Conservation (phyloP, 2,329 filamentous ascomycete species). For the Lachnellula hyalina region DNA sequence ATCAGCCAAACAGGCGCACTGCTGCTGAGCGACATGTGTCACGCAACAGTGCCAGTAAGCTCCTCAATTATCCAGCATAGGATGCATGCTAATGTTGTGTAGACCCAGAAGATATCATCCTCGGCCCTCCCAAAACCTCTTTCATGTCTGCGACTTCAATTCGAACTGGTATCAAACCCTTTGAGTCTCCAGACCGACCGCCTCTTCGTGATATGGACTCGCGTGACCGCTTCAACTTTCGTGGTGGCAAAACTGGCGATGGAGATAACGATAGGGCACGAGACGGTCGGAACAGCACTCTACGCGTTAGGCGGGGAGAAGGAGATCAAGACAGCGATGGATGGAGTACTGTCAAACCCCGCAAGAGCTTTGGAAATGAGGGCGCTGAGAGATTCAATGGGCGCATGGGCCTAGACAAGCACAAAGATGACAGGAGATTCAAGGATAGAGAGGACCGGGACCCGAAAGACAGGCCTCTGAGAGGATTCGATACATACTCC, state of each 20-base stretch:
- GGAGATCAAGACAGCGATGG: conserved; percentile 61
- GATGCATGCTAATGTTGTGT: conserved; percentile 18
- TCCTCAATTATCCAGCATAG: conserved; percentile 17
- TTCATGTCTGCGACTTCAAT: conserved; percentile 71
- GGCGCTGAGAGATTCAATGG: conserved; percentile 67
- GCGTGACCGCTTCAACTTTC: conserved; percentile 57
- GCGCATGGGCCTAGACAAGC: conserved; percentile 52
- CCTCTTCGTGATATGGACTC: conserved; percentile 47
- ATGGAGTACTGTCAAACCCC: conserved; percentile 69
- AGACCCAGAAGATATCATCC: conserved; percentile 76
- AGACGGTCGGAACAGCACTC: conserved; percentile 41
- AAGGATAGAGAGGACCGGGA: conserved; percentile 54
- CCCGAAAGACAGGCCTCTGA: conserved; percentile 41
- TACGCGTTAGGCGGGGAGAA: conserved; percentile 48
- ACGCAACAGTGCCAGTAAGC: conserved; percentile 53
- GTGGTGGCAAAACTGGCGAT: conserved; percentile 44
- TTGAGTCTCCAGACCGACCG: conserved; percentile 40
- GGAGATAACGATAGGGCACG: conserved; percentile 47
- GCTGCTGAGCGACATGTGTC: conserved; percentile 49
- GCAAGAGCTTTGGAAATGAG: conserved; percentile 68
- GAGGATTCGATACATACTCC: conserved; percentile 46
- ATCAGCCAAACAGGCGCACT: conserved; percentile 42
- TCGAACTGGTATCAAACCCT: conserved; percentile 35
- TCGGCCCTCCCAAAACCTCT: conserved; percentile 76
- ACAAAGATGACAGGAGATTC: conserved; percentile 35